phyloP scores from a whole-genome alignment of 805 yeast genomes.

The Dipodascopsis uninucleata region DNA sequence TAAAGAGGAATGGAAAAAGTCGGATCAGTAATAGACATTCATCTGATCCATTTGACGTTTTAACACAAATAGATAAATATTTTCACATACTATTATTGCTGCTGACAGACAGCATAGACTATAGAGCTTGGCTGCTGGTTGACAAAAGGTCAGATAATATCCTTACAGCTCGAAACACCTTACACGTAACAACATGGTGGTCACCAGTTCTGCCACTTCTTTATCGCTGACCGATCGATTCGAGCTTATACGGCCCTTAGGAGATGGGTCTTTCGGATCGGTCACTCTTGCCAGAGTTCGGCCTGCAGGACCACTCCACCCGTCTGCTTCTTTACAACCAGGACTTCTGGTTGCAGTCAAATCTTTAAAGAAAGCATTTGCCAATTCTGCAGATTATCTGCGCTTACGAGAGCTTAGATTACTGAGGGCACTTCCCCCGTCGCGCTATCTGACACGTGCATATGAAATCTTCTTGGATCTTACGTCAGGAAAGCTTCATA shows the following conservation, averaged over 20 bases:
- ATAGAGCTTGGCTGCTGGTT: no score
- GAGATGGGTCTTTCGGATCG: conserved; percentile 36
- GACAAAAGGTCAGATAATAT: no score
- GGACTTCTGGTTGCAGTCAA: conserved; percentile 65
- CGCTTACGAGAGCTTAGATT: conserved; percentile 40
- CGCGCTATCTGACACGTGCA: conserved; percentile 66
- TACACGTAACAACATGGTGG: no score
- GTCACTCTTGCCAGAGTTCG: conserved; percentile 31
- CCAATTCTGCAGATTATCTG: conserved; percentile 52
- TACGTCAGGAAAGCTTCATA: conserved; percentile 56
- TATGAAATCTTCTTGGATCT: conserved; percentile 77
- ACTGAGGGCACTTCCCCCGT: conserved; percentile 53
- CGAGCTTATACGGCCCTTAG: conserved; percentile 29
- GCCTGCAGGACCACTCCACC: background rate
- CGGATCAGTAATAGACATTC: no score
- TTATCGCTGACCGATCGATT: conserved; percentile 22
- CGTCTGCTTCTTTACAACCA: conserved; percentile 4
- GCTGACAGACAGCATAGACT: no score
- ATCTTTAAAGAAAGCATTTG: conserved; percentile 59
- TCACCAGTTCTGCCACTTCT: conserved; percentile 4
- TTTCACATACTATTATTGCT: no score
- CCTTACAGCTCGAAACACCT: no score
- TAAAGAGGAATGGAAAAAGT: no score
- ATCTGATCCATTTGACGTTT: no score
- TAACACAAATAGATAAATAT: no score